These are phyloP conservation scores for Aureobasidium sp. DNA, from an alignment of 2,329 filamentous ascomycete species.

Conservation along the genomic window DNA sequence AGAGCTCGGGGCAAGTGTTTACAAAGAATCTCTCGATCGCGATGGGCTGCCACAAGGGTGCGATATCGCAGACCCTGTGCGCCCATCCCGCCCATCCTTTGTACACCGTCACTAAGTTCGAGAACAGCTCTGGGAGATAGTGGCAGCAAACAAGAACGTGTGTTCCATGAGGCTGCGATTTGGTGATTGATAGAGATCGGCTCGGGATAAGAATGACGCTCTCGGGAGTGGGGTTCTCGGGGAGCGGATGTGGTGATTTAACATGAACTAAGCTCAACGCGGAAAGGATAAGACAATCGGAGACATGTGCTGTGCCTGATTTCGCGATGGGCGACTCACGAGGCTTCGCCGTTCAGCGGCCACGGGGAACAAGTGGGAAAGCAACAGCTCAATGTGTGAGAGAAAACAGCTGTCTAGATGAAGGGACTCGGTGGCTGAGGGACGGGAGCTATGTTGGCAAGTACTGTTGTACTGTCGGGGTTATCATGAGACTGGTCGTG, in stretches of 20 bases:
- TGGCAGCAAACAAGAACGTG: not conserved
- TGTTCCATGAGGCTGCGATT: not conserved
- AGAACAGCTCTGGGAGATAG: not conserved
- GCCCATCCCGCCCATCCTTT: not conserved
- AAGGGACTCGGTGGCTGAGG: not conserved
- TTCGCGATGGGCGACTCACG: conserved; percentile 3
- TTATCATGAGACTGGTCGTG: conserved; percentile 5
- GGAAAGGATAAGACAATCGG: not conserved
- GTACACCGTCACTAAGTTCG: not conserved
- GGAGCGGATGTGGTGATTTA: not conserved
- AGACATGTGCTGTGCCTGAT: conserved; percentile 11
- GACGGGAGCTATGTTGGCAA: not conserved
- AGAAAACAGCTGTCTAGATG: not conserved
- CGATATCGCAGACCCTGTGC: not conserved
- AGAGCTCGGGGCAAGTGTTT: conserved; percentile 8
- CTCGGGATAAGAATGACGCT: conserved; percentile 8
- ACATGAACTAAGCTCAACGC: not conserved
- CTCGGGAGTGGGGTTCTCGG: conserved; percentile 7
- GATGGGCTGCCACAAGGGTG: not conserved
- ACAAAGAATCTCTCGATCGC: conserved; percentile 5
- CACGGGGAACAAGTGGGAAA: not conserved
- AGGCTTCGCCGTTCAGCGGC: conserved; percentile 8
- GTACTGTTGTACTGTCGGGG: not conserved
- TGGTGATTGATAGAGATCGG: conserved; percentile 3
- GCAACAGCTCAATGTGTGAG: not conserved